These are phyloP conservation scores for Pichia heedii DNA, from an alignment of 805 yeast species.

Conservation along the genomic window DNA sequence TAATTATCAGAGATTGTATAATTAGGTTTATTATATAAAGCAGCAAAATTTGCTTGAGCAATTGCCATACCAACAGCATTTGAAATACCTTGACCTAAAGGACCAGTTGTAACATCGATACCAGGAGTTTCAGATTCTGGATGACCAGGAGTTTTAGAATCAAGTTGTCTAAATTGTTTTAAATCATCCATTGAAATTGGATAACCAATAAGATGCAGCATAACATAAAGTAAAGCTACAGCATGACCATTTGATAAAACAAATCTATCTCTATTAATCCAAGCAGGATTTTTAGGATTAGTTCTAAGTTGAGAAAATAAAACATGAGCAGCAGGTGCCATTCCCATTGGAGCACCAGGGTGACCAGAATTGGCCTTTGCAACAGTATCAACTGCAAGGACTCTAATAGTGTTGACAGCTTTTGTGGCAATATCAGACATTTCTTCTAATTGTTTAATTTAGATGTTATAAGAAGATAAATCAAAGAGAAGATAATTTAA, in stretches of 20 bases:
- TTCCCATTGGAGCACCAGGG: slow-evolving; percentile 98
- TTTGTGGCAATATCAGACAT: slow-evolving; percentile 53
- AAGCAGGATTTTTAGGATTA: slow-evolving; percentile 85
- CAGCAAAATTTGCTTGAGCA: slow-evolving; percentile 88
- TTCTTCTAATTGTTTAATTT: neutral
- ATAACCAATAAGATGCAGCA: slow-evolving; percentile 82
- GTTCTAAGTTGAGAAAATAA: slow-evolving; percentile 72
- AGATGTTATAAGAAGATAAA: neutral
- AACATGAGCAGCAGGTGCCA: slow-evolving; percentile 93
- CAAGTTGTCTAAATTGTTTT: slow-evolving; percentile 81
- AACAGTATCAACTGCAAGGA: slow-evolving; percentile 81
- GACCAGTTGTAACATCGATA: slow-evolving; percentile 96
- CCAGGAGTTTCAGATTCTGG: slow-evolving; percentile 92
- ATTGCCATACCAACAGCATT: slow-evolving; percentile 96
- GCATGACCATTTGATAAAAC: slow-evolving; percentile 96
- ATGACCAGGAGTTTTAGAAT: slow-evolving; percentile 94
- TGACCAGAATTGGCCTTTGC: slow-evolving; percentile 91
- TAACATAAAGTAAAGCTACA: slow-evolving; percentile 76
- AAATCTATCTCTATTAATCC: slow-evolving; percentile 94
- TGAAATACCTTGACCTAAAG: slow-evolving; percentile 95
- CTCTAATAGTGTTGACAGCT: slow-evolving; percentile 83
- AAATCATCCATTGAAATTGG: slow-evolving; percentile 75
- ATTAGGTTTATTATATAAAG: slow-evolving; percentile 87
- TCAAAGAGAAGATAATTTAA: neutral
- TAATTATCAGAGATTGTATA: slow-evolving; percentile 61